These are phyloP conservation scores for Penicillium alfredii DNA, from an alignment of 495 filamentous ascomycete species.

Conservation along the genomic window DNA sequence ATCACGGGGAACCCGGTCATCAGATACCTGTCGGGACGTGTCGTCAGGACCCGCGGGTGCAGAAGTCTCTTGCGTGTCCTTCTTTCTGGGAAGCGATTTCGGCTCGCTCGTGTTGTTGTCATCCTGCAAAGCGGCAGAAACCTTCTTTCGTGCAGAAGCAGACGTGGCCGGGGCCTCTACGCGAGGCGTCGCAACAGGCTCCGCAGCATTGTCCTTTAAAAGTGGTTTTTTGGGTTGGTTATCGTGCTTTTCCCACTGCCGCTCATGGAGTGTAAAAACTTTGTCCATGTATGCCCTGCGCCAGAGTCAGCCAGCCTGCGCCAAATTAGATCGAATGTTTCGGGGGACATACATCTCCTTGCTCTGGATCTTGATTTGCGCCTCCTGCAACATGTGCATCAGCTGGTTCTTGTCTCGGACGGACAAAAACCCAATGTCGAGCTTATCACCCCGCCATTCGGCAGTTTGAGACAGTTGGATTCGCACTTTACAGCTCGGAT, in stretches of 20 bases:
- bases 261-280: slow-evolving; percentile 23
- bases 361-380: slow-evolving; percentile 5
- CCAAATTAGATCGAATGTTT: neutral
- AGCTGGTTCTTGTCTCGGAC: slow-evolving; percentile 18
- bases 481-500: slow-evolving; percentile 28
- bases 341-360: slow-evolving; percentile 20
- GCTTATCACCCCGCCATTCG: slow-evolving; percentile 8
- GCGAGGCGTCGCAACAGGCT: too few relatives aligned
- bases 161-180: neutral
- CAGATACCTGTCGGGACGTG: neutral
- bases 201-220: neutral
- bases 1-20: slow-evolving; percentile 3
- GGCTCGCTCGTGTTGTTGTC: slow-evolving; percentile 3
- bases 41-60: slow-evolving; percentile 1
- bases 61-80: neutral
- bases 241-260: slow-evolving; percentile 3
- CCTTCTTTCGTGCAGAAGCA: slow-evolving; percentile 15
- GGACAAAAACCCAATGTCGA: slow-evolving; percentile 36
- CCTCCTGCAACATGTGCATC: slow-evolving; percentile 7
- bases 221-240: slow-evolving; percentile 12
- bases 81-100: neutral
- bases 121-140: slow-evolving; percentile 31
- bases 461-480: slow-evolving; percentile 24
- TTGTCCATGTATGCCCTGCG: slow-evolving; percentile 34
- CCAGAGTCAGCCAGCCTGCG: slow-evolving; percentile 6